A percentile compares a stretch with the other conserved stretches of the same genome.
These are phyloP conservation scores for Penicillium capsulatum DNA, from an alignment of 2,329 filamentous ascomycete genomes.

Conservation along the genomic window DNA sequence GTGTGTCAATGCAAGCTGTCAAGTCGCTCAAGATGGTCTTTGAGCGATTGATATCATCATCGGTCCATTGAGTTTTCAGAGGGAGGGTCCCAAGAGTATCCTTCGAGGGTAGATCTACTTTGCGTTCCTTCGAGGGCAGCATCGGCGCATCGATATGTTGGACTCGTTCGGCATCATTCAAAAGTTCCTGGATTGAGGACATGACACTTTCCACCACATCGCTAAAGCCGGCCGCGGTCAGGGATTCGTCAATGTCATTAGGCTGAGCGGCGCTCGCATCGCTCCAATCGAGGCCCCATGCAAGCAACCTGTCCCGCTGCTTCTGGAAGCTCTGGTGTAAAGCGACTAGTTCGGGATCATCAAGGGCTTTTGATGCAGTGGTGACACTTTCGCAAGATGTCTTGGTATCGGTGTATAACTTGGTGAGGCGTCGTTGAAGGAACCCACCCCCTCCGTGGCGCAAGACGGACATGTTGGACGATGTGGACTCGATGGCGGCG, in stretches of 20 bases:
- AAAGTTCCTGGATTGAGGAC: constrained; percentile 59
- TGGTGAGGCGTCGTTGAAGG: constrained; percentile 51
- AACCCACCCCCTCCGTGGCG: constrained; percentile 39
- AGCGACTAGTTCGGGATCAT: constrained; percentile 52
- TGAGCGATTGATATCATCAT: constrained; percentile 52
- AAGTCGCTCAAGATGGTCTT: constrained; percentile 57
- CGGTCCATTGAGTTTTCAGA: constrained; percentile 44
- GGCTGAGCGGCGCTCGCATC: constrained; percentile 55
- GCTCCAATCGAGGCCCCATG: constrained; percentile 64
- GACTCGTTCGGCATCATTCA: constrained; percentile 59
- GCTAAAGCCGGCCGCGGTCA: constrained; percentile 59
- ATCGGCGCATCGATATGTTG: constrained; percentile 45
- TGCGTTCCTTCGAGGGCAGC: constrained; percentile 35
- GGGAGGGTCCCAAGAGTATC: constrained; percentile 30
- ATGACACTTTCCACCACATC: constrained; percentile 62
- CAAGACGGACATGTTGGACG: constrained; percentile 45
- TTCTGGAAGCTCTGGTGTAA: constrained; percentile 59
- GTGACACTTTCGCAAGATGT: constrained; percentile 55
- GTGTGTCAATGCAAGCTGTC: constrained; percentile 59
- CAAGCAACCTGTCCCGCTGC: constrained; percentile 60
- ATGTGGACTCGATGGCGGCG: constrained; percentile 15
- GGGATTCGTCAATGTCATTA: constrained; percentile 59
- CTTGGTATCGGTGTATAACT: constrained; percentile 63
- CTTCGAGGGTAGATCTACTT: constrained; percentile 29
- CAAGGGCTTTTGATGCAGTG: constrained; percentile 46